Evolutionary conservation across 768 basidiomycete species (phyloP), one percentile per base, ranked within the genome.

Genomic region (Chalciporus chontae): DNA sequence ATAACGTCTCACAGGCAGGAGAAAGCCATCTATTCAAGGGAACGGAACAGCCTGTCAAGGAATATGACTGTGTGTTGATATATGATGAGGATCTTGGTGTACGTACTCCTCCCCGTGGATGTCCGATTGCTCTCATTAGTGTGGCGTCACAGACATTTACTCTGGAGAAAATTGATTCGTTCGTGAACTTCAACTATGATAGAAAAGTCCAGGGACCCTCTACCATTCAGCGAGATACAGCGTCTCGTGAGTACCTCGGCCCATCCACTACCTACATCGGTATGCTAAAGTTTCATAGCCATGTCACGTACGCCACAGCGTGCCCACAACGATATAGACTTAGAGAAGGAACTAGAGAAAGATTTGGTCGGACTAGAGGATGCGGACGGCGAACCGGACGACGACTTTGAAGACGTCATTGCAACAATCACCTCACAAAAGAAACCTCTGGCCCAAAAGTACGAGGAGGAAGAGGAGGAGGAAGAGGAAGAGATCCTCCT

Each of bases 61-160:
- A 89, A 40, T 75, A 75, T 57, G 86, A 90, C 44, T 92, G 89
- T 55, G 79, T 90, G 7, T 73, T 92, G 36, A 84, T 91, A 40
- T 91, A 84, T 58, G 88, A 92, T 62, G 86, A 87, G 60, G 84
- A 81, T 47, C 73, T 78, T 42, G 80, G 80, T 55, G 88, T 87
- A 62, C 63, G 80, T 70, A 18, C 34, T 9, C 9, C 38, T 40
- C 36, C 32, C 32, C 29, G 2, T 38, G 43, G 31, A 17, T 13
- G 31, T 49, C 44, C 43, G 19, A 31, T 34, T 37, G 18, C 13
- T 31, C 14, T 48, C 31, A 65, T 53, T 9, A 57, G n/a, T 23
- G 50, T 36, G 27, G 37, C n/a, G 32, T 54, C 48, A 9, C 57
- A 90, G 87, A 77, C 75, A 45, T 86, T 82, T 58, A 85, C 81